Base-by-base conservation (phyloP, 768 basidiomycete species). In the Hygrophorus russula region DNA sequence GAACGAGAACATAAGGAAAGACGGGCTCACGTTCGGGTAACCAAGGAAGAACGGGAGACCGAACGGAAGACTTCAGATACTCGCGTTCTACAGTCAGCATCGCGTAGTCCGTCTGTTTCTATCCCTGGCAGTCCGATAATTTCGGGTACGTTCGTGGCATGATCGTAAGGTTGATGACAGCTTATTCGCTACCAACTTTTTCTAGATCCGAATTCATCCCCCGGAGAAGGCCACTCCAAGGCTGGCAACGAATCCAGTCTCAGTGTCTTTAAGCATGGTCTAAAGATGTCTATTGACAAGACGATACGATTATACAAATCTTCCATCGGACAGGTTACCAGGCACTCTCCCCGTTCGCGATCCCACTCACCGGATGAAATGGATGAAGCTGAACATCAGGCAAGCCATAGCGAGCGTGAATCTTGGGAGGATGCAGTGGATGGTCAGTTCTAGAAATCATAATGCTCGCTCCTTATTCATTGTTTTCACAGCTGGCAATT, bases 261-360 rank as follows among this genome's bases (percentile, higher is more conserved):
- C 32, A 63, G 54, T 28, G 66, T 70, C 24, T 64, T 87, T 49
- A 83, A 72, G 59, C 84, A 86, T 50, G 78, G 75, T 46, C 68
- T 89, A 50, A 82, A 74, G 57, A 67, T 72, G 46, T 89, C 86
- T 0, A 78, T 89, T 47, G 83, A 81, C 55, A 82, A 80, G 60
- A 80, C 80, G 0, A 57, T 81, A 46, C 75, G 72, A 36, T 59
- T 83, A 39, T 82, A 73, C 65, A 86, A 83, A 55, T 71, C 77
- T 2, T 78, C 82, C 1, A 67, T 70, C 1, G 67, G 58, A 12
- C 69, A 67, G 43, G 57, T 63, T 20, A 61, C 64, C 36, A 68
- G 63, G 65, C 46, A 67, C 64, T 31, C 70, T 68, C 14, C 65
- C 71, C 4, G 62, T 67, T 2, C 61, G 65, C 14, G 65, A 24